phyloP scores from a whole-genome alignment of 306 rosid species.

The Pachyrhizus erosus region DNA sequence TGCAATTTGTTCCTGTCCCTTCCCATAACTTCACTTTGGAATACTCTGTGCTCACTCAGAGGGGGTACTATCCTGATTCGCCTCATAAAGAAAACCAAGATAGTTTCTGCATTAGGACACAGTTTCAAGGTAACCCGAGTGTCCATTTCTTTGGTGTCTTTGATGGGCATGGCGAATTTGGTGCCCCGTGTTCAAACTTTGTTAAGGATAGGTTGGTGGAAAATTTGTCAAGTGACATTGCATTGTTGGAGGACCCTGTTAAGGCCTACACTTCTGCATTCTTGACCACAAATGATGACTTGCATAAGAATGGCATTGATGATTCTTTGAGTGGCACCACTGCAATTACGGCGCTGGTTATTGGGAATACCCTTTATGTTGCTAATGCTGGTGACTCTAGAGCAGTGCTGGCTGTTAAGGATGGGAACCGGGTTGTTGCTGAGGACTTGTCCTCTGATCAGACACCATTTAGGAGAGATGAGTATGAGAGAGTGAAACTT shows the following conservation, averaged over 20 bases:
- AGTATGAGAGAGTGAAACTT: slow-evolving; percentile 84
- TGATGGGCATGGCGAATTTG: slow-evolving; percentile 94
- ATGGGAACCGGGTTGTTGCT: slow-evolving; percentile 75
- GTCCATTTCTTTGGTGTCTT: slow-evolving; percentile 91
- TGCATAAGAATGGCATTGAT: slow-evolving; percentile 71
- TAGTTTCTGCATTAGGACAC: slow-evolving; percentile 70
- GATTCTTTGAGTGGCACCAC: slow-evolving; percentile 98
- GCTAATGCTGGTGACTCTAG: slow-evolving; percentile 99
- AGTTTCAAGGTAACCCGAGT: slow-evolving; percentile 78
- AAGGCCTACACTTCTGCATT: slow-evolving; percentile 77
- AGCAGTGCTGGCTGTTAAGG: slow-evolving; percentile 84
- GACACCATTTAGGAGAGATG: slow-evolving; percentile 95
- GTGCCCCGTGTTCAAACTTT: slow-evolving; percentile 78
- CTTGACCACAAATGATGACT: slow-evolving; percentile 62
- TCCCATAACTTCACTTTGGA: slow-evolving; percentile 75
- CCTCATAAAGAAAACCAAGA: slow-evolving; percentile 89
- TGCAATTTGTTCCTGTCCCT: slow-evolving; percentile 77
- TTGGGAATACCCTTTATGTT: slow-evolving; percentile 76
- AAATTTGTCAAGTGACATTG: slow-evolving; percentile 58
- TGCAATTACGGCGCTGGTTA: slow-evolving; percentile 81
- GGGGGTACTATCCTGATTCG: slow-evolving; percentile 95
- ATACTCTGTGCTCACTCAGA: slow-evolving; percentile 80
- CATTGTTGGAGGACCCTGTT: slow-evolving; percentile 75
- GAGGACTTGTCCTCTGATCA: slow-evolving; percentile 91
- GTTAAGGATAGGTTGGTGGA: slow-evolving; percentile 78